phyloP scores from a whole-genome alignment of 2,329 filamentous ascomycete genomes.

The Helotiales sp. region DNA sequence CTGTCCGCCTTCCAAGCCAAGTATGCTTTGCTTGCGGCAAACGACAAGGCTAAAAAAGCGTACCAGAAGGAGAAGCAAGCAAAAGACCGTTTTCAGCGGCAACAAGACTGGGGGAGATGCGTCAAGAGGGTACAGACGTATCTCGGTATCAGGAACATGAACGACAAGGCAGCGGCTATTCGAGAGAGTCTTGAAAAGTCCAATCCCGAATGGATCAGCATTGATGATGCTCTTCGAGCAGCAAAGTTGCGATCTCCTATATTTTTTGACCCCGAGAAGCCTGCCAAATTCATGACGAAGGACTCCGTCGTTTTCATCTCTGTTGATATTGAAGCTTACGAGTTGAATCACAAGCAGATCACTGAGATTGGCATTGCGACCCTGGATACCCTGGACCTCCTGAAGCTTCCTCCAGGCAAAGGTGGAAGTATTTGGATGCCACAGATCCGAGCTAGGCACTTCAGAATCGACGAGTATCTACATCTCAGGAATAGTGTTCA shows the following conservation, averaged over 20 bases:
- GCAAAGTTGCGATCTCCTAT: conserved; percentile 27
- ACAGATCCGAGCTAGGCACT: conserved; percentile 69
- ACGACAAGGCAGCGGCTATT: conserved; percentile 13
- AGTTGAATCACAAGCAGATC: conserved; percentile 63
- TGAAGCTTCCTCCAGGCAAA: conserved; percentile 56
- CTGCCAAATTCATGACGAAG: conserved; percentile 49
- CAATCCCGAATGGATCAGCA: conserved; percentile 28
- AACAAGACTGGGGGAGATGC: conserved; percentile 53
- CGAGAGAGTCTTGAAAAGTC: conserved; percentile 25
- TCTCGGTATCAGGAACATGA: conserved; percentile 61
- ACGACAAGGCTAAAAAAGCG: conserved; percentile 46
- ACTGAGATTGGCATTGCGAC: conserved; percentile 86
- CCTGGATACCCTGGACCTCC: conserved; percentile 66
- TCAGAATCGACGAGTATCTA: conserved; percentile 70
- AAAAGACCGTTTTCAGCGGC: conserved; percentile 48
- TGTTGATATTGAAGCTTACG: conserved; percentile 82
- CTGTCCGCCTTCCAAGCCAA: conserved; percentile 52
- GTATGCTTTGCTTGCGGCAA: conserved; percentile 51
- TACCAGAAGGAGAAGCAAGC: conserved; percentile 49
- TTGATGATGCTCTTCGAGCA: conserved; percentile 29
- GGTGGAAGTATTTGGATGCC: conserved; percentile 66
- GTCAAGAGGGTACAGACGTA: conserved; percentile 68
- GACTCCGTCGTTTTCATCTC: conserved; percentile 68
- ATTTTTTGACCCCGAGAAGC: conserved; percentile 45
- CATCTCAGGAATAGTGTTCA: conserved; percentile 67